Evolutionary conservation across 2,329 filamentous ascomycete species (phyloP).

Genomic region (Neocatenulostroma microsporum): DNA sequence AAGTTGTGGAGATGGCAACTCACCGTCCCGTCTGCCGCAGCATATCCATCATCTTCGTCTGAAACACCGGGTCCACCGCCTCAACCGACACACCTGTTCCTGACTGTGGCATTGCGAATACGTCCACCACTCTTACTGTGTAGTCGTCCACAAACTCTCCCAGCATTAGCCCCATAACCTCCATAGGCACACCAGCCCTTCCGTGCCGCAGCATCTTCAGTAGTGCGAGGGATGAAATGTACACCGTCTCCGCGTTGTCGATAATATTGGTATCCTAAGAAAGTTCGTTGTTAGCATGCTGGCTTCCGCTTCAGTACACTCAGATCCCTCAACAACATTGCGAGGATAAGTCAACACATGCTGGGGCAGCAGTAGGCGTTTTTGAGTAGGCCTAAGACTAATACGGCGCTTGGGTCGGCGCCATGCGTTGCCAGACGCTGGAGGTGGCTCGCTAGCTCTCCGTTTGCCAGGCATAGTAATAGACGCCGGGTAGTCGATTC

Average conservation of each 20-base stretch:
- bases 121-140: slow-evolving; percentile 94
- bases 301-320: neutral
- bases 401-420: no score
- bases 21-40: slow-evolving; percentile 92
- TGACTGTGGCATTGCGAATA: slow-evolving; percentile 98
- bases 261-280: slow-evolving; percentile 86
- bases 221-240: slow-evolving; percentile 94
- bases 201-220: slow-evolving; percentile 99
- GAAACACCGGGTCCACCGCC: slow-evolving; percentile 95
- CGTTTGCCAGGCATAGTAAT: no score
- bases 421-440: no score
- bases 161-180: slow-evolving; percentile 99
- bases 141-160: slow-evolving; percentile 99
- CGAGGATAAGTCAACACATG: neutral
- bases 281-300: slow-evolving; percentile 9
- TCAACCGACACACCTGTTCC: slow-evolving; percentile 97
- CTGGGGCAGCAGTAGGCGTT: neutral
- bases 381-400: no score
- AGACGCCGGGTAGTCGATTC: no score
- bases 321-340: neutral
- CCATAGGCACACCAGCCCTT: slow-evolving; percentile 96
- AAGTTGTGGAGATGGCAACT: slow-evolving; percentile 21
- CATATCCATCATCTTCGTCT: slow-evolving; percentile 99
- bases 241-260: slow-evolving; percentile 98
- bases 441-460: no score